phyloP scores from a whole-genome alignment of 1,139 yeast species.

The Nakaseomyces delphensis region DNA sequence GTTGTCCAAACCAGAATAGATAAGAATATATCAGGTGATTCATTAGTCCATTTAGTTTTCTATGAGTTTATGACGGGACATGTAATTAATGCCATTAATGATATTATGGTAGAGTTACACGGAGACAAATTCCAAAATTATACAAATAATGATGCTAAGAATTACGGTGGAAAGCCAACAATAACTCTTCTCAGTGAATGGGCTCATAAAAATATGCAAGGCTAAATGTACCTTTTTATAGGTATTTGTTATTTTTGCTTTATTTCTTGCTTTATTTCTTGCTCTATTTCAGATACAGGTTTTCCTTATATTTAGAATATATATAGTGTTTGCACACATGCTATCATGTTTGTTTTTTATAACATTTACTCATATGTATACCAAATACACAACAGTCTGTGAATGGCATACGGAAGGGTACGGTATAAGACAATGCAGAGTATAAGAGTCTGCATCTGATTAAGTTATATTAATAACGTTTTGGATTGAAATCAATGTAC shows the following conservation, averaged over 20 bases:
- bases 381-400: not conserved
- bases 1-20: constrained; percentile 46
- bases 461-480: constrained; percentile 5
- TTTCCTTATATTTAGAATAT: too few relatives aligned
- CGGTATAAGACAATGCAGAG: too few relatives aligned
- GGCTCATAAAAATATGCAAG: not conserved
- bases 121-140: constrained; percentile 14
- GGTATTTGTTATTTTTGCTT: not conserved
- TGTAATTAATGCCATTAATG: constrained; percentile 48
- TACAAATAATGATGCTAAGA: constrained; percentile 29
- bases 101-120: constrained; percentile 20
- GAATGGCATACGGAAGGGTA: not conserved
- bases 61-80: constrained; percentile 66
- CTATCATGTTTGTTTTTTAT: too few relatives aligned
- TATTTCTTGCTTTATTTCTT: too few relatives aligned
- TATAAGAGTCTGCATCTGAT: not conserved
- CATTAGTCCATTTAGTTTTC: constrained; percentile 61
- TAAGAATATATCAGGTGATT: constrained; percentile 21
- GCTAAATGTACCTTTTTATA: not conserved
- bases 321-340: too few relatives aligned
- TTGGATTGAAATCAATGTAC: constrained; percentile 7
- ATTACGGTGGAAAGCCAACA: constrained; percentile 45
- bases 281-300: too few relatives aligned
- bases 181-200: constrained; percentile 41
- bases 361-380: not conserved